Percentiles rank a stretch among this genome's conserved stretches.
These are phyloP conservation scores for Reticulascus tulasneorum DNA, from an alignment of 2,329 filamentous ascomycete species.

Conservation along the genomic window DNA sequence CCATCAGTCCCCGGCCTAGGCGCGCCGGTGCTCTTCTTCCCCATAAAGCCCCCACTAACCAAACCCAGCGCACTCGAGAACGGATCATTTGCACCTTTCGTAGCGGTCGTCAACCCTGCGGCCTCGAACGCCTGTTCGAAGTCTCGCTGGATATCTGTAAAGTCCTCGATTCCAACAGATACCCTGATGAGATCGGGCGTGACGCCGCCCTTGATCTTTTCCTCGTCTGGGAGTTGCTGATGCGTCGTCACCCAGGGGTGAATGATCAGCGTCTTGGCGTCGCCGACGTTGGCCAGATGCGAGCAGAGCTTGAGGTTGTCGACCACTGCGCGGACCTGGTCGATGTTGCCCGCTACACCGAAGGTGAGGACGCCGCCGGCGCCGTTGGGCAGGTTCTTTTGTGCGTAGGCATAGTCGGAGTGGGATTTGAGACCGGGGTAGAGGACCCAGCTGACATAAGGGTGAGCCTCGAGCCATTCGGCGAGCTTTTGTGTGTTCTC, in stretches of 20 bases:
- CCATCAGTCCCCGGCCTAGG: slow-evolving; percentile 10
- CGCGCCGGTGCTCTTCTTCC: slow-evolving; percentile 8
- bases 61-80: slow-evolving; percentile 6
- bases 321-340: slow-evolving; percentile 47
- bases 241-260: slow-evolving; percentile 72
- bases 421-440: slow-evolving; percentile 67
- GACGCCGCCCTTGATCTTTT: slow-evolving; percentile 61
- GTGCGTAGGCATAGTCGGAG: slow-evolving; percentile 57
- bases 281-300: slow-evolving; percentile 70
- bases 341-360: slow-evolving; percentile 47
- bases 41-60: slow-evolving; percentile 12
- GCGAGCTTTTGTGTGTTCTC: slow-evolving; percentile 63
- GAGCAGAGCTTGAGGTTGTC: slow-evolving; percentile 71
- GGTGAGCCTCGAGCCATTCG: slow-evolving; percentile 63
- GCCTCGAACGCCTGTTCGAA: slow-evolving; percentile 55
- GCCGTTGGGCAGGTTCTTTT: slow-evolving; percentile 65
- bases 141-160: slow-evolving; percentile 69
- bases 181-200: slow-evolving; percentile 35
- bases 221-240: slow-evolving; percentile 63
- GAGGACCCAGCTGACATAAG: slow-evolving; percentile 67
- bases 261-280: slow-evolving; percentile 68
- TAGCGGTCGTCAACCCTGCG: slow-evolving; percentile 6
- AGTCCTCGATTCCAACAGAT: slow-evolving; percentile 54
- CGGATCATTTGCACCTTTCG: slow-evolving; percentile 7
- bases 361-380: slow-evolving; percentile 70